These are phyloP conservation scores for Alloascoidea africana DNA, from an alignment of 805 yeast genomes.

Conservation along the genomic window DNA sequence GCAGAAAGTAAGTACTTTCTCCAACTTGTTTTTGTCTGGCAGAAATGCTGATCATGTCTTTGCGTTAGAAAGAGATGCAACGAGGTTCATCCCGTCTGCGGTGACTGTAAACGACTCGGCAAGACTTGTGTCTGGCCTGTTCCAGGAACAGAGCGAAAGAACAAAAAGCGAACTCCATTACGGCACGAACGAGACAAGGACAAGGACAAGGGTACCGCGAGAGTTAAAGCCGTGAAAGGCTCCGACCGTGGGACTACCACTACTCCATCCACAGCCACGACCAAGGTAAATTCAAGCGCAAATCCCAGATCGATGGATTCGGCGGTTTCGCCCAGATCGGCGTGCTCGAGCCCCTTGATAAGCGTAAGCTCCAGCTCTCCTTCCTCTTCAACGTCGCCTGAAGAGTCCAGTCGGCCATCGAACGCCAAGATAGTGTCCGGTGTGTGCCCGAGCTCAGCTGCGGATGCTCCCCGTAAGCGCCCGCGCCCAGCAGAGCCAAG, in stretches of 20 bases:
- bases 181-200: constrained; percentile 4
- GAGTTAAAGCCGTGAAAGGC: neutral
- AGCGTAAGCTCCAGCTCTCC: too few relatives aligned
- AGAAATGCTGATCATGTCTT: too few relatives aligned
- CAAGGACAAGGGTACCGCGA: neutral
- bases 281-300: constrained; percentile 2
- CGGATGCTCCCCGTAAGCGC: too few relatives aligned
- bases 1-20: constrained; percentile 29
- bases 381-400: too few relatives aligned
- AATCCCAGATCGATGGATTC: constrained; percentile 2
- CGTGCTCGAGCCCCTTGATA: neutral
- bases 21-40: too few relatives aligned
- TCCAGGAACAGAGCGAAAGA: constrained; percentile 43
- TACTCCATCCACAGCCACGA: constrained; percentile 2
- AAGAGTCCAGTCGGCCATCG: too few relatives aligned
- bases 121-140: constrained; percentile 60
- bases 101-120: constrained; percentile 50
- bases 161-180: constrained; percentile 17
- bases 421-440: too few relatives aligned
- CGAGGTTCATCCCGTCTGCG: constrained; percentile 51
- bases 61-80: constrained; percentile 45
- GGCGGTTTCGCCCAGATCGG: neutral
- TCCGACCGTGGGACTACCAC: neutral
- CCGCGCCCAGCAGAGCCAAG: too few relatives aligned
- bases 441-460: too few relatives aligned